Base-by-base conservation (phyloP, 139 green algal genomes). In the Chlamydomonas sp. region DNA sequence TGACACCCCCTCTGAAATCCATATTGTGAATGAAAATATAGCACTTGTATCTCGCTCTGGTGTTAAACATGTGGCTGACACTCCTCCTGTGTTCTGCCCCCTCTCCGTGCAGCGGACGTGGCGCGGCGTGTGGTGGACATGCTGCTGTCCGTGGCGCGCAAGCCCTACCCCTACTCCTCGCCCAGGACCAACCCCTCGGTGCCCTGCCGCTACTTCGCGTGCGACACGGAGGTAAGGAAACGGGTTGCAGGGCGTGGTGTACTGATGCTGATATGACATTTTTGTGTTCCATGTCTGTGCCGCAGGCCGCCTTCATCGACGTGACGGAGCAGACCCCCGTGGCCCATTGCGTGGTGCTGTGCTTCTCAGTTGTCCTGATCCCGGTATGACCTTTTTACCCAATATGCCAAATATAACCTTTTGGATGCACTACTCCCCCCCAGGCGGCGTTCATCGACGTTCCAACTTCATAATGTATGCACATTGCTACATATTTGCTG, bases 331-430 rank as follows among this genome's bases (percentile, higher is more conserved):
- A 99, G 90, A 98, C 93, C 1, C 97, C 97, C 17, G 96, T 97
- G 63, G 97, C 97, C 5, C 98, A 99, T 83, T 98, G 98, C 71
- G 78, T 64, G 0, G 95, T 99, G 58, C 98, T 95, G 74, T 99
- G 96, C 92, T 97, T 99, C 63, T 97, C 96, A 0, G 85, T 99
- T 49, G 31, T 49, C 31, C 31, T 49, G 31, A 49, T 49, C 31
- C 31, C 31, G 31, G 0, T 49, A 49, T 49, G 0, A 49, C 31
- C 0, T 49, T 49, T 49, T 49, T 49, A 49, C 31, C 31, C 31
- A 49, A 49, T 49, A 49, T 49, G 31, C 31, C 31, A 49, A 49
- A 49, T 49, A 49, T 49, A 49, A 49, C 31, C 31, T 49, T 49
- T 49, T 49, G 31, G 31, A 49, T 49, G 31, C 31, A 49, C 31